Percentiles rank a stretch among this genome's conserved stretches.
These are phyloP conservation scores for Bacidia gigantensis DNA, from an alignment of 495 filamentous ascomycete genomes.

Conservation along the genomic window DNA sequence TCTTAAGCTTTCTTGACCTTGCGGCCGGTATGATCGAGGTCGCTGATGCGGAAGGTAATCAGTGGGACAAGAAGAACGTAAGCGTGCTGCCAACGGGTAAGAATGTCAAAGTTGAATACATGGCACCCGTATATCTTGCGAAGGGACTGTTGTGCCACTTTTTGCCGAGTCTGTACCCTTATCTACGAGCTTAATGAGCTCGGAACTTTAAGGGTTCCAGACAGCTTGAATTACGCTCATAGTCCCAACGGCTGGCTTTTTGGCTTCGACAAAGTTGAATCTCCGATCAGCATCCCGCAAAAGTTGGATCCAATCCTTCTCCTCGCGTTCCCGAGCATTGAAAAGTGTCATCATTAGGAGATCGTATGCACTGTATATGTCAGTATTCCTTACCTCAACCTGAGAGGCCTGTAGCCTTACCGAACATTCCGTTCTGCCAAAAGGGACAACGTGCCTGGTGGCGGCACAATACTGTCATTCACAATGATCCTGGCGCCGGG, in stretches of 20 bases:
- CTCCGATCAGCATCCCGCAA: conserved; percentile 32
- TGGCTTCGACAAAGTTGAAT: conserved; percentile 14
- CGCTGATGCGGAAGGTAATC: not conserved
- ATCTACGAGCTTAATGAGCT: too few relatives aligned
- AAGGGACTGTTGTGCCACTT: not conserved
- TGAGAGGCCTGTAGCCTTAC: conserved; percentile 4
- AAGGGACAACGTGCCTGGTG: conserved; percentile 27
- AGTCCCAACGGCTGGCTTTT: too few relatives aligned
- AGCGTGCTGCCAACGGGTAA: not conserved
- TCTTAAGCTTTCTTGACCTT: not conserved
- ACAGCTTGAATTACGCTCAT: too few relatives aligned
- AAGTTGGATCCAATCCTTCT: conserved; percentile 32
- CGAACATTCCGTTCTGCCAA: conserved; percentile 37
- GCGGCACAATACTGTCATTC: conserved; percentile 38
- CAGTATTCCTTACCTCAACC: not conserved
- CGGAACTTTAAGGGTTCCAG: too few relatives aligned
- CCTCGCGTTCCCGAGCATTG: conserved; percentile 41
- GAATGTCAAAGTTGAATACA: not conserved
- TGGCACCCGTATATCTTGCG: too few relatives aligned
- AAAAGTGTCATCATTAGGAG: conserved; percentile 40
- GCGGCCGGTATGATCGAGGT: not conserved
- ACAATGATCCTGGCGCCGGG: conserved; percentile 27
- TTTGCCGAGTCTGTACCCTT: not conserved
- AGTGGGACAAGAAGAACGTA: not conserved
- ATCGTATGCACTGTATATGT: conserved; percentile 34